Conservation (phyloP, 2,329 filamentous ascomycete species). For the Colletotrichum sp. region DNA sequence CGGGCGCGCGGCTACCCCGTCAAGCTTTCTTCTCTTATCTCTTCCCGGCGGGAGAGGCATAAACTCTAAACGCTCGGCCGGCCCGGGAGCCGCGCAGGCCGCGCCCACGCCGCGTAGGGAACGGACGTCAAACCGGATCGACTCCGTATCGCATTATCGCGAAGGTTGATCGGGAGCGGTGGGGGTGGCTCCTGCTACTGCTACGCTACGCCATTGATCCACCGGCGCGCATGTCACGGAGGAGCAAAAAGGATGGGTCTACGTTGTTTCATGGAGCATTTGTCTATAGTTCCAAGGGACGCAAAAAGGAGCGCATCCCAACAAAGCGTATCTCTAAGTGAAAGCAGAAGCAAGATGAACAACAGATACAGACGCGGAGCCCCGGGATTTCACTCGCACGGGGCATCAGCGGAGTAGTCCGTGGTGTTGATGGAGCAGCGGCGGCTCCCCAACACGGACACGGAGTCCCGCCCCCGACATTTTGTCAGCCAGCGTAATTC, state of each 20-base stretch:
- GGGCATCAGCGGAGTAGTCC: background rate
- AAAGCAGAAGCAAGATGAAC: background rate
- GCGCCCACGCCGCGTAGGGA: background rate
- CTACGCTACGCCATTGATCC: background rate
- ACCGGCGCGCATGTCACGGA: background rate
- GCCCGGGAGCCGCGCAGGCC: constrained; percentile 1
- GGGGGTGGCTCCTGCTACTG: background rate
- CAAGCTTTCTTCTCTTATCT: background rate
- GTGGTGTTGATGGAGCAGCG: background rate
- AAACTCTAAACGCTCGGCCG: constrained; percentile 1
- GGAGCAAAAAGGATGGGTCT: background rate
- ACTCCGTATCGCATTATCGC: background rate
- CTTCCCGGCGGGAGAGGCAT: background rate
- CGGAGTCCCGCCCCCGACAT: background rate
- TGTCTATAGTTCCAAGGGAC: constrained; percentile 2
- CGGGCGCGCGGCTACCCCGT: background rate
- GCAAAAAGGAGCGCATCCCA: background rate
- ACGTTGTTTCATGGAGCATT: background rate
- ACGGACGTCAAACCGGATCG: background rate
- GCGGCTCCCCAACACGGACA: background rate
- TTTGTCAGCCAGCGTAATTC: background rate
- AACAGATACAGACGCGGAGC: constrained; percentile 13
- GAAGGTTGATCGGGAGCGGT: background rate
- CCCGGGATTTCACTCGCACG: constrained; percentile 19
- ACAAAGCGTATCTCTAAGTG: constrained; percentile 4